Percentiles rank a stretch among this genome's conserved stretches.
These are phyloP conservation scores for Aureobasidium zeae DNA, from an alignment of 2,329 filamentous ascomycete species.

Conservation along the genomic window DNA sequence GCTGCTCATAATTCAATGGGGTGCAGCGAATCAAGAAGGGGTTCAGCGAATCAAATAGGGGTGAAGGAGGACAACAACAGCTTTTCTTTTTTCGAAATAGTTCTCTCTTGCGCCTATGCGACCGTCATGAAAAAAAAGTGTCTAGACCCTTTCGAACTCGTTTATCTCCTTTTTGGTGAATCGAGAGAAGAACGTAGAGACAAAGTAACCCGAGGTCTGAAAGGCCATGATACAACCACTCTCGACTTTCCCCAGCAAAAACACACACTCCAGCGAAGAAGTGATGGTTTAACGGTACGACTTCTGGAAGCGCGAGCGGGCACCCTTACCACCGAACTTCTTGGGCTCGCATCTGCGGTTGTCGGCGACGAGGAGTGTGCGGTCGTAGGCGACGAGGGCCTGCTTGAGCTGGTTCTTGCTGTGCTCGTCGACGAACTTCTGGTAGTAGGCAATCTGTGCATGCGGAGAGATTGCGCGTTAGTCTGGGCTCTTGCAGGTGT, in stretches of 20 bases:
- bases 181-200: too few relatives aligned
- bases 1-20: too few relatives aligned
- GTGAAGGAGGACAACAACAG: too few relatives aligned
- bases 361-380: slow-evolving; percentile 95
- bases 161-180: too few relatives aligned
- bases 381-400: slow-evolving; percentile 89
- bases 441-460: slow-evolving; percentile 86
- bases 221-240: too few relatives aligned
- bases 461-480: slow-evolving; percentile 8
- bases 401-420: slow-evolving; percentile 99
- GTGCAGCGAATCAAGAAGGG: too few relatives aligned
- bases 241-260: neutral
- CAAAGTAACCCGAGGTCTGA: too few relatives aligned
- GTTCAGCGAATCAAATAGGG: too few relatives aligned
- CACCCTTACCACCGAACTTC: slow-evolving; percentile 92
- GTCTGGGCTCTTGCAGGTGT: neutral
- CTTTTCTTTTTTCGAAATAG: too few relatives aligned
- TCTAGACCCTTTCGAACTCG: too few relatives aligned
- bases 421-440: slow-evolving; percentile 99
- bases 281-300: slow-evolving; percentile 76
- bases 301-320: slow-evolving; percentile 96
- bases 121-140: too few relatives aligned
- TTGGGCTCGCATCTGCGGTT: slow-evolving; percentile 99
- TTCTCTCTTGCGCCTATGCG: too few relatives aligned
- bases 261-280: neutral